A percentile compares a stretch with the other conserved stretches of the same genome.
phyloP scores from a whole-genome alignment of 768 basidiomycete species.

The Peribolospora kevripleyi region DNA sequence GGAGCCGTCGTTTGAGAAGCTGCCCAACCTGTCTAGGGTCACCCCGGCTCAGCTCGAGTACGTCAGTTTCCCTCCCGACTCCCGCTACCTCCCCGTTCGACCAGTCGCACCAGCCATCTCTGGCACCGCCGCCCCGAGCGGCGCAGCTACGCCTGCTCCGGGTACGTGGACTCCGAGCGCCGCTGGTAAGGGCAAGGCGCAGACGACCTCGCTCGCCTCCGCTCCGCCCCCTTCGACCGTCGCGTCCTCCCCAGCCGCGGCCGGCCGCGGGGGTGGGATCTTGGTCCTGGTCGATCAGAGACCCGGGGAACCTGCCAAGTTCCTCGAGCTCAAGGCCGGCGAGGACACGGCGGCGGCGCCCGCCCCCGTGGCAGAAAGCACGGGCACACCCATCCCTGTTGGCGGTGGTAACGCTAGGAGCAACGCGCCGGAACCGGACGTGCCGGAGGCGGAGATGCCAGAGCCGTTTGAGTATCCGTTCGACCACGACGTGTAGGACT shows the following conservation, averaged over 20 bases:
- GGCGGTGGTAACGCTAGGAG: background rate
- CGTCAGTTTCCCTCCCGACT: constrained; percentile 52
- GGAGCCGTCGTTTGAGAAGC: constrained; percentile 50
- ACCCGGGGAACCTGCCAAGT: constrained; percentile 46
- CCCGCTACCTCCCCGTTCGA: constrained; percentile 72
- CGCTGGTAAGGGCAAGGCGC: too few relatives aligned
- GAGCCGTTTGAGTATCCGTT: constrained; percentile 8
- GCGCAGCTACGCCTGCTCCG: background rate
- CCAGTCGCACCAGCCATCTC: constrained; percentile 32
- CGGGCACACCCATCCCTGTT: background rate
- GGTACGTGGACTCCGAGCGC: background rate
- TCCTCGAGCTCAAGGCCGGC: constrained; percentile 32
- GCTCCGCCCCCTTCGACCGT: constrained; percentile 12
- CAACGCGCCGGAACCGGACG: constrained; percentile 1
- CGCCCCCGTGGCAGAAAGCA: background rate
- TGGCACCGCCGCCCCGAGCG: background rate
- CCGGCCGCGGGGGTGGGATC: constrained; percentile 65
- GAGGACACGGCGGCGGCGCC: constrained; percentile 2
- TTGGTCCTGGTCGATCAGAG: constrained; percentile 51
- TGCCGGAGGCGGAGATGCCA: constrained; percentile 5
- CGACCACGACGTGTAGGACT: background rate
- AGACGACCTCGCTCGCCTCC: background rate
- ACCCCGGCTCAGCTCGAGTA: constrained; percentile 67
- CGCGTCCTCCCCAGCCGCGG: constrained; percentile 10
- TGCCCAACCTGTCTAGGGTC: constrained; percentile 75